phyloP scores from a whole-genome alignment of 2,329 filamentous ascomycete species.

The Nigrospora osmanthi region DNA sequence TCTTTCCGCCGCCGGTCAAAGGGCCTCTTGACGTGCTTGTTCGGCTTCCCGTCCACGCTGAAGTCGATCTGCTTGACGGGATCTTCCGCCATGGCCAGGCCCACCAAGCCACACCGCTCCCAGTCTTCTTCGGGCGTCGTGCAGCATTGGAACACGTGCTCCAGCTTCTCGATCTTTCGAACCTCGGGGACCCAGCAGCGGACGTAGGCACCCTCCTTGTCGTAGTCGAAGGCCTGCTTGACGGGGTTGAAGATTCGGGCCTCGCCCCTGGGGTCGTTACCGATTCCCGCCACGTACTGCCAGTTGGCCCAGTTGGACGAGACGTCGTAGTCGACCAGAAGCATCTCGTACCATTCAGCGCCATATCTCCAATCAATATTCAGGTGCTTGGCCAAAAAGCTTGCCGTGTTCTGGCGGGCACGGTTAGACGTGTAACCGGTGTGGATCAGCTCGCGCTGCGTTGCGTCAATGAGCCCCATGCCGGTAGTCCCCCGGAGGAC shows the following conservation, averaged over 20 bases:
- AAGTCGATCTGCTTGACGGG: slow-evolving; percentile 62
- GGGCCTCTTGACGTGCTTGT: slow-evolving; percentile 20
- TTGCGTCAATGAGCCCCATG: slow-evolving; percentile 70
- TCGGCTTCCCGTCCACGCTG: slow-evolving; percentile 43
- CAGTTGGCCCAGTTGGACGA: slow-evolving; percentile 75
- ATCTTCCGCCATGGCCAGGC: slow-evolving; percentile 57
- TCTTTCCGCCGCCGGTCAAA: slow-evolving; percentile 19
- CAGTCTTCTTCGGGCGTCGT: slow-evolving; percentile 53
- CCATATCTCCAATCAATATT: slow-evolving; percentile 73
- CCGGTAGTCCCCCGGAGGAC: slow-evolving; percentile 64
- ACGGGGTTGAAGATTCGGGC: slow-evolving; percentile 74
- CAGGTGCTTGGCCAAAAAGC: slow-evolving; percentile 65
- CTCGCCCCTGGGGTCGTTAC: slow-evolving; percentile 67
- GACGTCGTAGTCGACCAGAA: slow-evolving; percentile 69
- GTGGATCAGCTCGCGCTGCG: slow-evolving; percentile 63
- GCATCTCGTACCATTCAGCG: slow-evolving; percentile 74
- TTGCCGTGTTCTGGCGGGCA: slow-evolving; percentile 69
- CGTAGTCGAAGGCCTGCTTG: slow-evolving; percentile 74
- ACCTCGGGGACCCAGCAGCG: slow-evolving; percentile 68
- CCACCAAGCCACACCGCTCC: slow-evolving; percentile 44
- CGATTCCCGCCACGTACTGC: slow-evolving; percentile 75
- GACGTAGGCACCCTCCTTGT: slow-evolving; percentile 61
- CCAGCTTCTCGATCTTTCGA: slow-evolving; percentile 38
- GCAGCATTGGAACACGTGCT: slow-evolving; percentile 64
- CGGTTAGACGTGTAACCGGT: slow-evolving; percentile 76